These are phyloP conservation scores for Sphaerulina populicola DNA, from an alignment of 2,329 filamentous ascomycete species.

Conservation along the genomic window DNA sequence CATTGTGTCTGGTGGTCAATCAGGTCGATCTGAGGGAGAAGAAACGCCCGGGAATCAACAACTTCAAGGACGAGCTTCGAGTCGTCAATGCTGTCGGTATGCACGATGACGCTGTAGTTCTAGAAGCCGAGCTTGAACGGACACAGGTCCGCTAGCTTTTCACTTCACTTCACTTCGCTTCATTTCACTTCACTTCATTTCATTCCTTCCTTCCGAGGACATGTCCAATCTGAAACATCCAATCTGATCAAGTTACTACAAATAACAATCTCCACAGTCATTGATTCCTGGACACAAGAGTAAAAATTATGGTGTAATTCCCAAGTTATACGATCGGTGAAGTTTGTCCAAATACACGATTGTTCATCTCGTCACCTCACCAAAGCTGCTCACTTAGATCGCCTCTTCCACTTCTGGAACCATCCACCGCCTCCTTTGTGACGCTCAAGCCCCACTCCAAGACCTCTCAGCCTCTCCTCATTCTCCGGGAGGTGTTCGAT, in stretches of 20 bases:
- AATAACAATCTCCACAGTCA: no score
- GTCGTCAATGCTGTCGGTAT: neutral
- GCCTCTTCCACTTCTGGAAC: slow-evolving; percentile 2
- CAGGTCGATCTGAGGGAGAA: neutral
- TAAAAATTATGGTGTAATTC: no score
- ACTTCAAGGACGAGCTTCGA: neutral
- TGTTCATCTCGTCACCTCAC: neutral
- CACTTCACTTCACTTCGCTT: slow-evolving; percentile 3
- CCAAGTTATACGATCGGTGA: no score
- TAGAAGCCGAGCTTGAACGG: slow-evolving; percentile 1
- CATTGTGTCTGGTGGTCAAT: slow-evolving; percentile 11
- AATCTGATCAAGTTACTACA: no score
- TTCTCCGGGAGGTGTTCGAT: slow-evolving; percentile 12
- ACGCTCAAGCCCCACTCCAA: neutral
- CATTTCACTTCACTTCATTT: slow-evolving; percentile 1
- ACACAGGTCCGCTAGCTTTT: neutral
- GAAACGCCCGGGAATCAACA: neutral
- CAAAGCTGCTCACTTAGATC: neutral
- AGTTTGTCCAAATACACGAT: neutral
- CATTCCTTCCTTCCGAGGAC: neutral
- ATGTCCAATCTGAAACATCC: no score
- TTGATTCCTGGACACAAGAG: no score
- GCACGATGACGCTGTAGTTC: neutral
- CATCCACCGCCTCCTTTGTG: neutral
- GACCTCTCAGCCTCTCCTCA: slow-evolving; percentile 4